phyloP scores from a whole-genome alignment of 805 yeast species.

The Wickerhamiella galacta region DNA sequence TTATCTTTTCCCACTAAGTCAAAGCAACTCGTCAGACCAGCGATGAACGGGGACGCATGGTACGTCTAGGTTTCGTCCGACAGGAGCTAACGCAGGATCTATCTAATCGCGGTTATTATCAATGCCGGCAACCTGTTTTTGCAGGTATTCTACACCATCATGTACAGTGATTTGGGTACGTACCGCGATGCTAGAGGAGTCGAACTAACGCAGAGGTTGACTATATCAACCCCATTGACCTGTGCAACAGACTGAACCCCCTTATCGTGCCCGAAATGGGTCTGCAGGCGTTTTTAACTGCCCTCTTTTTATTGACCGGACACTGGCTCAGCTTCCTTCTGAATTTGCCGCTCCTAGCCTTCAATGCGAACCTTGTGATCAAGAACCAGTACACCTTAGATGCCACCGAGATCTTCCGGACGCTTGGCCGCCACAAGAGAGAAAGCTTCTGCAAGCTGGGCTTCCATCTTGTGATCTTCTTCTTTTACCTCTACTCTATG shows the following conservation, averaged over 20 bases:
- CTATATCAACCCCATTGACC: conserved; percentile 90
- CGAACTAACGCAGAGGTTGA: conserved; percentile 27
- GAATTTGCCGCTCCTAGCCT: conserved; percentile 72
- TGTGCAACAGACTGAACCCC: conserved; percentile 77
- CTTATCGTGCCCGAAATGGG: conserved; percentile 82
- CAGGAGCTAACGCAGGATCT: conserved; percentile 17
- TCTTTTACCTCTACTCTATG: conserved; percentile 90
- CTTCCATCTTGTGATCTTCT: conserved; percentile 79
- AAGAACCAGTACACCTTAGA: conserved; percentile 74
- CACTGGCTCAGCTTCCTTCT: conserved; percentile 82
- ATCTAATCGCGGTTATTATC: conserved; percentile 45
- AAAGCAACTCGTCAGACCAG: neutral
- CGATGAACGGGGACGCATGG: conserved; percentile 5
- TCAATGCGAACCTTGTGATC: conserved; percentile 61
- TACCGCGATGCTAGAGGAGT: conserved; percentile 1
- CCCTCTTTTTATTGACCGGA: conserved; percentile 65
- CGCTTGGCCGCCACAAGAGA: conserved; percentile 77
- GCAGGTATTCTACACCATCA: conserved; percentile 88
- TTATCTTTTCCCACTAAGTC: too few relatives aligned
- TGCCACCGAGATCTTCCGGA: conserved; percentile 95
- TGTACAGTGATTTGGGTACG: conserved; percentile 75
- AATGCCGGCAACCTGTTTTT: conserved; percentile 79
- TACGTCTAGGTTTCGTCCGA: conserved; percentile 1
- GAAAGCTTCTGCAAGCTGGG: conserved; percentile 82
- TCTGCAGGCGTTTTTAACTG: conserved; percentile 47